phyloP scores from a whole-genome alignment of 805 yeast genomes.

The Cyberlindnera lachancei region DNA sequence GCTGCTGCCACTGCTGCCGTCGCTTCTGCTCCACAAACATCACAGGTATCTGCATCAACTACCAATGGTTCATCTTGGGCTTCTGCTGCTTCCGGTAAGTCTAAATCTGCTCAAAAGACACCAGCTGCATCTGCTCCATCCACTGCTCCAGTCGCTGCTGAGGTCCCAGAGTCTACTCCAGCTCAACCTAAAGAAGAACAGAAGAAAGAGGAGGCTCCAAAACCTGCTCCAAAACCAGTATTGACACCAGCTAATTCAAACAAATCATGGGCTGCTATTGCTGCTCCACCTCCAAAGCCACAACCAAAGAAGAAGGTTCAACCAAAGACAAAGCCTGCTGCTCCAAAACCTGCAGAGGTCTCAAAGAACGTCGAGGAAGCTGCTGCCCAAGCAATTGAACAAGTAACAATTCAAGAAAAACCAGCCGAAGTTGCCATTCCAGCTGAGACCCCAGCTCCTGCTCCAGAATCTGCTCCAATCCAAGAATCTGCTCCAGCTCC shows the following conservation, averaged over 20 bases:
- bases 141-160: background rate
- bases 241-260: constrained; percentile 22
- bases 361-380: constrained; percentile 25
- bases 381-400: constrained; percentile 10
- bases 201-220: constrained; percentile 9
- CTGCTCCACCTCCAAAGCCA: constrained; percentile 37
- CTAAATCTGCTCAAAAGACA: constrained; percentile 11
- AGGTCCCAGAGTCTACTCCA: background rate
- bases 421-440: constrained; percentile 4
- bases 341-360: constrained; percentile 5
- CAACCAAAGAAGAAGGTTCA: constrained; percentile 16
- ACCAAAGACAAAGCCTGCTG: constrained; percentile 18
- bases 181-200: constrained; percentile 4
- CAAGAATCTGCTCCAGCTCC: constrained; percentile 9
- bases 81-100: constrained; percentile 20
- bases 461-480: constrained; percentile 14
- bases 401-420: constrained; percentile 12
- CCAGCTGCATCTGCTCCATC: constrained; percentile 13
- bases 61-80: constrained; percentile 25
- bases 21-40: too few species aligned
- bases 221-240: constrained; percentile 12
- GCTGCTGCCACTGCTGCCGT: constrained; percentile 12
- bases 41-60: too few species aligned
- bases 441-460: constrained; percentile 5
- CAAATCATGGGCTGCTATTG: constrained; percentile 66